These are phyloP conservation scores for Amoebophrya sp. DNA, from an alignment of 169 alveolate species.

Conservation along the genomic window DNA sequence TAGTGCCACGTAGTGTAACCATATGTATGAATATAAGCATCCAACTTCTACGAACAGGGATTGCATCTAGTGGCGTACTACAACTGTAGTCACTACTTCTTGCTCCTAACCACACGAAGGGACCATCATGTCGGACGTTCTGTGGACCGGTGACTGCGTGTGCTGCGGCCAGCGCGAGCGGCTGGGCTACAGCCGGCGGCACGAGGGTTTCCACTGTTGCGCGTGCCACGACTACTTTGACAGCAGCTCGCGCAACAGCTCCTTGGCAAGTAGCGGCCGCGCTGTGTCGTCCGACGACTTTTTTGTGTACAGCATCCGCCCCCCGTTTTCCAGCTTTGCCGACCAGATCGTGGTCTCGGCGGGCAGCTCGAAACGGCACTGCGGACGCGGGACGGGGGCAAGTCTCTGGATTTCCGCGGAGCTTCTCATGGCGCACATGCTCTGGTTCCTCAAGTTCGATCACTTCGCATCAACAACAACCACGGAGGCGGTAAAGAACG, in stretches of 20 bases:
- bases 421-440: background rate
- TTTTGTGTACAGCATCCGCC: background rate
- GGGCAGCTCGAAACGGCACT: background rate
- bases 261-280: background rate
- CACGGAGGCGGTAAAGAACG: too few species aligned
- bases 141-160: constrained; percentile 13
- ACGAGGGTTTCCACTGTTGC: constrained; percentile 10
- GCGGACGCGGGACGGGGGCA: background rate
- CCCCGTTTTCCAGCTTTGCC: background rate
- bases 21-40: too few species aligned
- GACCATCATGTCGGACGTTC: background rate
- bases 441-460: background rate
- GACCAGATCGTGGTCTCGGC: background rate
- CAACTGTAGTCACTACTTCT: background rate
- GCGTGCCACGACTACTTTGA: constrained; percentile 10
- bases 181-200: background rate
- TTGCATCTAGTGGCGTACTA: too few species aligned
- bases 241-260: background rate
- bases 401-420: background rate
- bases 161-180: background rate
- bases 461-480: background rate
- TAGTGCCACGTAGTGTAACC: too few species aligned
- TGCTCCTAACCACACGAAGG: background rate
- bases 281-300: background rate
- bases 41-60: too few species aligned